Evolutionary conservation across 371 early-diverging fungal genomes (phyloP).

Genomic region (Syncephalastrum sp.): DNA sequence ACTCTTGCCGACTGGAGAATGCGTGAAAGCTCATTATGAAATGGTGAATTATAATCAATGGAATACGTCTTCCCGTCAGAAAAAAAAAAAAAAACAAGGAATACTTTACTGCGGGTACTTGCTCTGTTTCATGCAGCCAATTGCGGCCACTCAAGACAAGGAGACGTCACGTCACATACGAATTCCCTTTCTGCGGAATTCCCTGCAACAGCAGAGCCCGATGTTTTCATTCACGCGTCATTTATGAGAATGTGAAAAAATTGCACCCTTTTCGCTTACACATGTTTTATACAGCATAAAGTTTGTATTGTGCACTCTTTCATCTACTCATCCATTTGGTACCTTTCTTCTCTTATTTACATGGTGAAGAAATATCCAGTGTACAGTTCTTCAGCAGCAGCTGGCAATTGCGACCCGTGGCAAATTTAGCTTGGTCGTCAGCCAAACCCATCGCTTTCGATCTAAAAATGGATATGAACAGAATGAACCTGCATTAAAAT

Average conservation of each 20-base stretch:
- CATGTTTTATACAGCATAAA: too few relatives aligned
- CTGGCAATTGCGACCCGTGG: conserved; percentile 27
- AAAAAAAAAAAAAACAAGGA: too few relatives aligned
- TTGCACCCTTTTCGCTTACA: too few relatives aligned
- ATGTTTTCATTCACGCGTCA: not conserved
- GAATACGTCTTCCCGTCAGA: not conserved
- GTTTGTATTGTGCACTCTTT: too few relatives aligned
- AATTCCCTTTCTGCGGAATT: not conserved
- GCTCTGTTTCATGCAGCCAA: not conserved
- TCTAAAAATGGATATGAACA: conserved; percentile 11
- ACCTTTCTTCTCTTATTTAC: too few relatives aligned
- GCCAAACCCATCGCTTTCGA: conserved; percentile 37
- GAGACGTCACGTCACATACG: not conserved
- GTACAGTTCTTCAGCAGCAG: conserved; percentile 11
- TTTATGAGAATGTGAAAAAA: too few relatives aligned
- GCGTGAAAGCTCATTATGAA: too few relatives aligned
- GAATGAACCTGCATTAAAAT: not conserved
- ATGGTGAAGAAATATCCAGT: too few relatives aligned
- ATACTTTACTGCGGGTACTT: not conserved
- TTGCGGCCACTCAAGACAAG: not conserved
- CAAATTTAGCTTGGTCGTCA: conserved; percentile 36
- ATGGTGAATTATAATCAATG: not conserved
- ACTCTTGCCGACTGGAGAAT: not conserved
- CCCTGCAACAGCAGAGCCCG: not conserved
- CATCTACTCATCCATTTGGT: too few relatives aligned